phyloP scores from a whole-genome alignment of 1,284 basidiomycete species.

The Pterulicium gracile region DNA sequence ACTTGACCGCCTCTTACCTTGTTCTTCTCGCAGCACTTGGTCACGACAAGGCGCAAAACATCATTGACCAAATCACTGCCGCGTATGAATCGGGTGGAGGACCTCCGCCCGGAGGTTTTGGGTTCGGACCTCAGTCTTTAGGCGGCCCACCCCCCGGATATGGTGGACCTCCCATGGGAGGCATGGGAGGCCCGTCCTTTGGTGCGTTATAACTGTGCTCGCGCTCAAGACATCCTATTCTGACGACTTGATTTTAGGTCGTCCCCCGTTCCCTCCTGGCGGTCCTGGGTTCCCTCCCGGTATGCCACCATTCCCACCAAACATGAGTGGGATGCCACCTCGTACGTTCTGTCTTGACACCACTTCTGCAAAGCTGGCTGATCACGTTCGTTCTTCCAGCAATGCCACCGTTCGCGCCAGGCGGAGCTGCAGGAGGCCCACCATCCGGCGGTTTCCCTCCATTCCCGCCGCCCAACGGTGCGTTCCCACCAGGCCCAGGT shows the following conservation, averaged over 20 bases:
- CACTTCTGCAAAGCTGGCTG: neutral
- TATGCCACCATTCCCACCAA: conserved; percentile 9
- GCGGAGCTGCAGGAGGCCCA: conserved; percentile 2
- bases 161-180: conserved; percentile 28
- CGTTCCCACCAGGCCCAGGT: conserved; percentile 25
- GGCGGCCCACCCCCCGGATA: conserved; percentile 42
- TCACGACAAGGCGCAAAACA: conserved; percentile 91
- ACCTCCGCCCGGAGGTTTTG: conserved; percentile 76
- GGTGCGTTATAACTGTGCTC: conserved; percentile 21
- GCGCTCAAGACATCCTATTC: conserved; percentile 17
- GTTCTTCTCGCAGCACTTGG: conserved; percentile 57
- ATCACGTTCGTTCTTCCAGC: conserved; percentile 6
- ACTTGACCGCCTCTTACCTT: conserved; percentile 9
- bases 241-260: conserved; percentile 14
- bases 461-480: conserved; percentile 51
- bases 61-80: conserved; percentile 92
- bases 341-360: neutral
- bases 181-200: conserved; percentile 17
- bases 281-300: conserved; percentile 13
- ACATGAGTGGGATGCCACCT: neutral
- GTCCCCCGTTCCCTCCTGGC: conserved; percentile 24
- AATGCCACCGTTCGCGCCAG: conserved; percentile 7
- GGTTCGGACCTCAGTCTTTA: conserved; percentile 68
- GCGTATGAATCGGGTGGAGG: conserved; percentile 81
- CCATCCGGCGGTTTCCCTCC: conserved; percentile 29